phyloP scores from a whole-genome alignment of 108 stramenopile genomes.

The Skeletonema tropicum region DNA sequence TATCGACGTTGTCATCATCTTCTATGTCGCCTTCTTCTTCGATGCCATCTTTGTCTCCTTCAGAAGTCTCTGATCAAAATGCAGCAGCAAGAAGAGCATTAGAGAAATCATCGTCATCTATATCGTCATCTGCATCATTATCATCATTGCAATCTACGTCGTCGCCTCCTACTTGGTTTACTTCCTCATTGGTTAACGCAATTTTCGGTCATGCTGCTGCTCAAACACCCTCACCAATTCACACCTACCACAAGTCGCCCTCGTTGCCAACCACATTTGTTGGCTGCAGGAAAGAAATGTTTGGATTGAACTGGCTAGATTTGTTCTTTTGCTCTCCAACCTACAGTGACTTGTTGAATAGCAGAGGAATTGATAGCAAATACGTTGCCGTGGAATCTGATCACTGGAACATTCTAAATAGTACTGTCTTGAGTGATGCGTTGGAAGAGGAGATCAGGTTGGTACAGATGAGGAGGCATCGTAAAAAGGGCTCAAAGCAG shows the following conservation, averaged over 20 bases:
- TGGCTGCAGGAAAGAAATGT: constrained; percentile 61
- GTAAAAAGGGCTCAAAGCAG: neutral
- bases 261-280: constrained; percentile 50
- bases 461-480: neutral
- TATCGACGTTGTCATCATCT: constrained; percentile 11
- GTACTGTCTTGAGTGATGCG: constrained; percentile 35
- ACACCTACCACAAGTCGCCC: constrained; percentile 29
- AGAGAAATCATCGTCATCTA: neutral
- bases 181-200: constrained; percentile 31
- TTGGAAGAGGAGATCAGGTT: constrained; percentile 37
- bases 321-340: constrained; percentile 54
- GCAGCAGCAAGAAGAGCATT: neutral
- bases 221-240: constrained; percentile 52
- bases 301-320: constrained; percentile 60
- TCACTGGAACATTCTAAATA: constrained; percentile 68
- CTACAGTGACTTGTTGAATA: constrained; percentile 34
- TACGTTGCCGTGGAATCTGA: constrained; percentile 49
- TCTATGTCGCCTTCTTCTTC: constrained; percentile 9
- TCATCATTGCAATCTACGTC: neutral
- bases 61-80: neutral
- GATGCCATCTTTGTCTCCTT: constrained; percentile 18
- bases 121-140: neutral
- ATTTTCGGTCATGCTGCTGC: constrained; percentile 37
- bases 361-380: constrained; percentile 30
- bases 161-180: constrained; percentile 36